A percentile compares a stretch with the other conserved stretches of the same genome.
Conservation (phyloP, 2,329 filamentous ascomycete species). For the Emmonsia crescens region DNA sequence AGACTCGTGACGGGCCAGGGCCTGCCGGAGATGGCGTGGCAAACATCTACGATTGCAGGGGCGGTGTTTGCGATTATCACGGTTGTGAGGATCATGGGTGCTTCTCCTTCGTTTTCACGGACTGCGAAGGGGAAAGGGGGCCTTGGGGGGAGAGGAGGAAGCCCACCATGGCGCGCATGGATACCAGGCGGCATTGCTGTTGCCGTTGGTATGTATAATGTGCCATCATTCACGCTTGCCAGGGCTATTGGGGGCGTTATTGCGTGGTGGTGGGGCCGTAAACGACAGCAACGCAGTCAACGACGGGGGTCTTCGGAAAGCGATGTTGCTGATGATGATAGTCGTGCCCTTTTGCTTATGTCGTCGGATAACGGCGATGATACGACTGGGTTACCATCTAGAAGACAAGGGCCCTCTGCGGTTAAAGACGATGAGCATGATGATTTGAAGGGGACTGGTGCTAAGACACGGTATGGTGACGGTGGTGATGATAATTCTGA, state of each 20-base stretch:
- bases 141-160: slow-evolving; percentile 27
- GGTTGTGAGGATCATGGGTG: slow-evolving; percentile 50
- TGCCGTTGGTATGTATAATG: slow-evolving; percentile 96
- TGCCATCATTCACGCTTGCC: slow-evolving; percentile 87
- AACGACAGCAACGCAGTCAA: not conserved
- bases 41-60: slow-evolving; percentile 68
- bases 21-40: slow-evolving; percentile 68
- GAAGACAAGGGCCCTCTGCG: not conserved
- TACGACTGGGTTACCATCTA: not conserved
- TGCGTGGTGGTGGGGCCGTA: slow-evolving; percentile 65
- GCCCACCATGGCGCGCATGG: slow-evolving; percentile 55
- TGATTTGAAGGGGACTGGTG: not conserved
- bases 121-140: slow-evolving; percentile 21
- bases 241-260: slow-evolving; percentile 68
- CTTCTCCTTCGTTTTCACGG: slow-evolving; percentile 23
- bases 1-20: slow-evolving; percentile 85
- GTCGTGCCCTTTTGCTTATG: not conserved
- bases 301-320: not conserved
- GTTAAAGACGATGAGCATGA: not conserved
- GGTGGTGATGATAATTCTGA: slow-evolving; percentile 32
- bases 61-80: slow-evolving; percentile 63
- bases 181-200: slow-evolving; percentile 92
- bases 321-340: not conserved
- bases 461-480: not conserved
- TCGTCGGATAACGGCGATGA: not conserved